Base-by-base conservation (phyloP, 73 alveolate genomes). In the Urostyla sp. region DNA sequence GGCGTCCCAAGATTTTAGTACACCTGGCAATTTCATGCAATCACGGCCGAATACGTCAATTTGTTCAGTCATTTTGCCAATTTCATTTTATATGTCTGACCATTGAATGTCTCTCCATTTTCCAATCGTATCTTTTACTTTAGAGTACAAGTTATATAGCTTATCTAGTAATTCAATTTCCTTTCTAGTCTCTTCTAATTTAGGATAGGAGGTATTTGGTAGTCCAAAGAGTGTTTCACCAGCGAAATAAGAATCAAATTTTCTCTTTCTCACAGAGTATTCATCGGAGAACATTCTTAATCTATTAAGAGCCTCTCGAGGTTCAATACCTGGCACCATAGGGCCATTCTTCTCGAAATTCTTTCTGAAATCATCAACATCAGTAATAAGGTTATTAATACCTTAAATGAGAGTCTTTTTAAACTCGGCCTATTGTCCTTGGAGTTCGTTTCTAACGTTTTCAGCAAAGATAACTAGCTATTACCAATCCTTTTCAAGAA, bases 321-420 rank as follows among this genome's bases (percentile, higher is more conserved):
- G 99, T 23, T 93, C 89, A 69, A 96, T 96, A 75, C 98, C 98
- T 69, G 92, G 89, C 40, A 96, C 99, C 99, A 95, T 96, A 26
- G 99, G 99, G 38, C 99, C 99, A 81, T 92, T 93, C 92, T 90
- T 87, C 80, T 95, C 99, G 91, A 95, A 96, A 94, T 95, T 98
- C 84, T 91, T 94, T 75, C 99, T 92, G 91, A 96, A 93, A 35
- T 93, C 97, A 50, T 83, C 84, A 27, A 96, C 99, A 77, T 94
- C 96, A 76, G 61, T 86, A 36, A 85, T 75, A 35, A 85, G 43
- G 35, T 31, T 31, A 43, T 75, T 85, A 72, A 85, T 85, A 30
- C 93, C 93, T 15, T 56, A 28, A 61, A 85, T 81, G 67, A 72
- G 75, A 72, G 85, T 84, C 87, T 88, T 88, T 87, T 88, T 95